Percentiles rank a stretch among this genome's conserved stretches.
Conservation (phyloP, 805 yeast genomes). For the Lipomyces spencermartinsiae region DNA sequence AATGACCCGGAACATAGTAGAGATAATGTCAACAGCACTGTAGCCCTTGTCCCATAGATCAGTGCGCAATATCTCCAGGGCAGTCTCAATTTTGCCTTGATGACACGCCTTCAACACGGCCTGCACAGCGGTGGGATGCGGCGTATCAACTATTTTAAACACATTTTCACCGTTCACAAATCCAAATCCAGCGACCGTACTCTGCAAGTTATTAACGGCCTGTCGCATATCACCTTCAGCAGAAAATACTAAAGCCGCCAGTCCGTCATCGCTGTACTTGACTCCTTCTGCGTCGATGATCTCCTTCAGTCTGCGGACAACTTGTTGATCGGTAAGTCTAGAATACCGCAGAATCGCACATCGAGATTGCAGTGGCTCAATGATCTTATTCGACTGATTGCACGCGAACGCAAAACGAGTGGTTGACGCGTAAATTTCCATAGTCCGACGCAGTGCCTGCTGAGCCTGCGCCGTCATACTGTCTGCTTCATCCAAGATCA, state of each 20-base stretch:
- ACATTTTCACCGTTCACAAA: slow-evolving; percentile 91
- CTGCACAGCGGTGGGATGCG: slow-evolving; percentile 87
- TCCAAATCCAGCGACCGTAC: slow-evolving; percentile 92
- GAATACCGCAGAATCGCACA: slow-evolving; percentile 92
- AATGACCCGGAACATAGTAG: slow-evolving; percentile 87
- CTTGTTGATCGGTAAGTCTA: slow-evolving; percentile 82
- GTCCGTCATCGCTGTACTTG: slow-evolving; percentile 83
- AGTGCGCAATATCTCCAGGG: slow-evolving; percentile 63
- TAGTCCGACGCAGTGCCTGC: slow-evolving; percentile 90
- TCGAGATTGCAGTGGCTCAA: slow-evolving; percentile 94
- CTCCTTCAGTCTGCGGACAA: slow-evolving; percentile 74
- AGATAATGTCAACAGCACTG: slow-evolving; percentile 88
- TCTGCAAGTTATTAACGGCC: slow-evolving; percentile 91
- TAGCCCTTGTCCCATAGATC: slow-evolving; percentile 89
- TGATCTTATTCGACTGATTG: slow-evolving; percentile 90
- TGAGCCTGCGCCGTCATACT: slow-evolving; percentile 98
- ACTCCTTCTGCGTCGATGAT: slow-evolving; percentile 73
- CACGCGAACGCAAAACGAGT: slow-evolving; percentile 99
- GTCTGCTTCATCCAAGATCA: slow-evolving; percentile 94
- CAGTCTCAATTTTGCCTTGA: slow-evolving; percentile 62
- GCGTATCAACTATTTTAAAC: slow-evolving; percentile 93
- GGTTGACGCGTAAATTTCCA: slow-evolving; percentile 94
- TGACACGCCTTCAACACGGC: slow-evolving; percentile 62
- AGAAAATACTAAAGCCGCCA: slow-evolving; percentile 89
- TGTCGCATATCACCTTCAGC: slow-evolving; percentile 99